These are phyloP conservation scores for Coffea canephora DNA, from an alignment of 257 asterid genomes.

Conservation along the genomic window DNA sequence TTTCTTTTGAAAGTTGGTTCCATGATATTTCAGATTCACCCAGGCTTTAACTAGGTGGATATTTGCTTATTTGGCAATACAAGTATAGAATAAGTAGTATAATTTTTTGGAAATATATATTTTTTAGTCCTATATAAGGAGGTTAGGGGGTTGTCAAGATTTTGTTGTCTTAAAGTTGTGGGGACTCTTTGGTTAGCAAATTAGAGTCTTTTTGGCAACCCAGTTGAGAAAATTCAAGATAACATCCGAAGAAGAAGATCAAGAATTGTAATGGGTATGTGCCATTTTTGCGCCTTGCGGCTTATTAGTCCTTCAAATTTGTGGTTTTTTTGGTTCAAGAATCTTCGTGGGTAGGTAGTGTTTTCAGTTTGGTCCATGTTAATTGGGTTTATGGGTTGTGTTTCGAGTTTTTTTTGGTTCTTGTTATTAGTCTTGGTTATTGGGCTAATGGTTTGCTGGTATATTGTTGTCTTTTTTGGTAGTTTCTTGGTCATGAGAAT, in stretches of 20 bases:
- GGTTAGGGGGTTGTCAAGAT: slow-evolving; percentile 12
- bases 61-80: slow-evolving; percentile 2
- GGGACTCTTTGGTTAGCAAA: not conserved
- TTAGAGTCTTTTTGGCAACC: not conserved
- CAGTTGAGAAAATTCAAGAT: slow-evolving; percentile 26
- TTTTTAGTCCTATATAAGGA: slow-evolving; percentile 12
- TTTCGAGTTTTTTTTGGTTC: not conserved
- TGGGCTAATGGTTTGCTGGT: not conserved
- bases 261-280: slow-evolving; percentile 50
- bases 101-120: not conserved
- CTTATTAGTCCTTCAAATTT: not conserved
- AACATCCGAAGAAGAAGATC: slow-evolving; percentile 27
- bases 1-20: slow-evolving; percentile 15
- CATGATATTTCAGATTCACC: slow-evolving; percentile 1
- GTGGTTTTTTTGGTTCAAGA: slow-evolving; percentile 2
- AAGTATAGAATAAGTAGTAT: not conserved
- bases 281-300: slow-evolving; percentile 6
- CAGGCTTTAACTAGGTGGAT: slow-evolving; percentile 1
- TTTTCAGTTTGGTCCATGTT: not conserved
- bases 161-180: not conserved
- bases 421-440: slow-evolving; percentile 1
- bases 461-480: slow-evolving; percentile 12
- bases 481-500: slow-evolving; percentile 8
- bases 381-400: slow-evolving; percentile 6
- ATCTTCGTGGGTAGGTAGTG: not conserved